These are phyloP conservation scores for Russula lepida DNA, from an alignment of 768 basidiomycete genomes.

Conservation along the genomic window DNA sequence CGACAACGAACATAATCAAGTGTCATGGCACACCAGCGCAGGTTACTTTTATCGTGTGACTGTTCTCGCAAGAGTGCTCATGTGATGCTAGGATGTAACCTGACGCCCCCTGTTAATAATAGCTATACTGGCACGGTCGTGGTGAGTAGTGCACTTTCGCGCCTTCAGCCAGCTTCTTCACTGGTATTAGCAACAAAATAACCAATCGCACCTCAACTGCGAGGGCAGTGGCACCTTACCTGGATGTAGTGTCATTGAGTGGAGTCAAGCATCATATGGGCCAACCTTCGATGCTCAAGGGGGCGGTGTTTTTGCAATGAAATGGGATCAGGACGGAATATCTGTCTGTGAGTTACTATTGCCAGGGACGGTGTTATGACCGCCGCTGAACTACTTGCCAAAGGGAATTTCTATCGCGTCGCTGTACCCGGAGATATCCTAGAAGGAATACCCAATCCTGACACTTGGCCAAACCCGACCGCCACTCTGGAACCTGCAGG, in stretches of 20 bases:
- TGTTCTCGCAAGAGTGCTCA: constrained; percentile 3
- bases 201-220: constrained; percentile 45
- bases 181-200: constrained; percentile 36
- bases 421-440: constrained; percentile 63
- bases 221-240: constrained; percentile 40
- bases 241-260: constrained; percentile 73
- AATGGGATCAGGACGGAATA: constrained; percentile 75
- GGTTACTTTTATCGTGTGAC: constrained; percentile 30
- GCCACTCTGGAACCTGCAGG: constrained; percentile 45
- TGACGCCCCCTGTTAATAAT: constrained; percentile 37
- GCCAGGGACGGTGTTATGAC: background rate
- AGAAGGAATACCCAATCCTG: constrained; percentile 53
- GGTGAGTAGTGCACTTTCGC: constrained; percentile 33
- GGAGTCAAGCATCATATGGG: constrained; percentile 78
- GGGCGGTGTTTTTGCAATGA: constrained; percentile 84
- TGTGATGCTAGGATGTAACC: constrained; percentile 41
- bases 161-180: background rate
- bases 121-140: constrained; percentile 58
- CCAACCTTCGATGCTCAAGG: constrained; percentile 69
- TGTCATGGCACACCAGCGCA: constrained; percentile 68
- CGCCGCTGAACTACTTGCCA: background rate
- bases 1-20: constrained; percentile 77
- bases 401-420: constrained; percentile 79
- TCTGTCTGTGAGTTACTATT: constrained; percentile 51
- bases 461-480: constrained; percentile 59